Conservation (phyloP, 441 rosid species). For the Gossypium laxum region DNA sequence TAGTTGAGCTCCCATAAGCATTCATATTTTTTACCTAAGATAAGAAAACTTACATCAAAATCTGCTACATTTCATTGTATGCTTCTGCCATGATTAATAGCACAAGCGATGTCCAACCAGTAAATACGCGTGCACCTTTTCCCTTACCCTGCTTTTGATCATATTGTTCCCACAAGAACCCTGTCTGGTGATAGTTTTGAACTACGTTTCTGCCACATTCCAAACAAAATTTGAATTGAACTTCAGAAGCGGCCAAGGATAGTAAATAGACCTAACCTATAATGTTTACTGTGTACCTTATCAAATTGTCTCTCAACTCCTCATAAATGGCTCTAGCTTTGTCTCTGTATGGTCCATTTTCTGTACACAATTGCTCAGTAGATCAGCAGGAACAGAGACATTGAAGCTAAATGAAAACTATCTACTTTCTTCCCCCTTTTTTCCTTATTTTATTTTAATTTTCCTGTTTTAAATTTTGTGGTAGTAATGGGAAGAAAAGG, state of each 20-base stretch:
- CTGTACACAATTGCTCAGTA: conserved; percentile 35
- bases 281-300: conserved; percentile 40
- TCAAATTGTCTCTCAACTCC: conserved; percentile 64
- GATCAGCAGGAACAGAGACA: conserved; percentile 1
- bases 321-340: conserved; percentile 50
- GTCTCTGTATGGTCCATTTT: conserved; percentile 66
- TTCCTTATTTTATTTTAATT: neutral
- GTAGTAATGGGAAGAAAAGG: neutral
- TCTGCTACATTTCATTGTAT: conserved; percentile 28
- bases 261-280: neutral
- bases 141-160: conserved; percentile 76
- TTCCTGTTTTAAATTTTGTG: neutral
- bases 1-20: neutral
- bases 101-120: conserved; percentile 86
- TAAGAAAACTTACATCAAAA: neutral
- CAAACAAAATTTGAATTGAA: conserved; percentile 8
- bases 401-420: neutral
- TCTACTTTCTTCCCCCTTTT: neutral
- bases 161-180: conserved; percentile 95
- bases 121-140: conserved; percentile 67
- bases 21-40: neutral
- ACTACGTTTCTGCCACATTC: conserved; percentile 63
- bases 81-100: conserved; percentile 69
- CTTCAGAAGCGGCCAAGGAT: neutral
- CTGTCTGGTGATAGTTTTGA: conserved; percentile 58